These are phyloP conservation scores for Puccinia hordei DNA, from an alignment of 1,284 basidiomycete species.

Conservation along the genomic window DNA sequence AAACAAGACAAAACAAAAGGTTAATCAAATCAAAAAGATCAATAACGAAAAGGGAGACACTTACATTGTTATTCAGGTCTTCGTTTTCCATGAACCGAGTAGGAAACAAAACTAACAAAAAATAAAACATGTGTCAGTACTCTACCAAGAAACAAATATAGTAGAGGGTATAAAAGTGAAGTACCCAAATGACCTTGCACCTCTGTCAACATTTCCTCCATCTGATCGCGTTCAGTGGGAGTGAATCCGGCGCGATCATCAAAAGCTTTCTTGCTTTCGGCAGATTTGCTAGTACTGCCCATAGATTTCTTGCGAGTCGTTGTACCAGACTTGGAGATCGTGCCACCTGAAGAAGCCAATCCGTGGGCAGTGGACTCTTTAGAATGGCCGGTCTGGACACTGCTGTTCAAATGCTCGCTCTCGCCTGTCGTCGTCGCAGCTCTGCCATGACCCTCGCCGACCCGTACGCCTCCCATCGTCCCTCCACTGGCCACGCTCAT, in stretches of 20 bases:
- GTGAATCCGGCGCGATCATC: conserved; percentile 63
- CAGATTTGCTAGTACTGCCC: conserved; percentile 41
- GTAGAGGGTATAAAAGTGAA: not conserved
- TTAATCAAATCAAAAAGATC: not conserved
- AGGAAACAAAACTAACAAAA: conserved; percentile 44
- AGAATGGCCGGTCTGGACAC: not conserved
- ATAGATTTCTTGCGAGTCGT: conserved; percentile 25
- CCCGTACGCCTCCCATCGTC: not conserved
- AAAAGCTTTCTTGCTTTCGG: conserved; percentile 56
- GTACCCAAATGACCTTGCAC: conserved; percentile 80
- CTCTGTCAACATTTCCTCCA: conserved; percentile 77
- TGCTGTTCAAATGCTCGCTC: not conserved
- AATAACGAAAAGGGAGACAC: not conserved
- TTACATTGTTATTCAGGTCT: conserved; percentile 49
- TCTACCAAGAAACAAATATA: not conserved
- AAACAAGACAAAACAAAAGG: conserved; percentile 18
- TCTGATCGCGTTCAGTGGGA: conserved; percentile 75
- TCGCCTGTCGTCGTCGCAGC: not conserved
- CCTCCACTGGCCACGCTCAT: conserved; percentile 15
- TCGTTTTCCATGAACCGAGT: conserved; percentile 49
- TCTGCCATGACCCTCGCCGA: not conserved
- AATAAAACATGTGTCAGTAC: not conserved
- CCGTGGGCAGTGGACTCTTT: conserved; percentile 11
- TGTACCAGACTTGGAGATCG: conserved; percentile 6
- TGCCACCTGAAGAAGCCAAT: conserved; percentile 53